Evolutionary conservation across 1,284 basidiomycete species (phyloP), one percentile per base, ranked within the genome.

Genomic region (Phellinidium pouzarii): DNA sequence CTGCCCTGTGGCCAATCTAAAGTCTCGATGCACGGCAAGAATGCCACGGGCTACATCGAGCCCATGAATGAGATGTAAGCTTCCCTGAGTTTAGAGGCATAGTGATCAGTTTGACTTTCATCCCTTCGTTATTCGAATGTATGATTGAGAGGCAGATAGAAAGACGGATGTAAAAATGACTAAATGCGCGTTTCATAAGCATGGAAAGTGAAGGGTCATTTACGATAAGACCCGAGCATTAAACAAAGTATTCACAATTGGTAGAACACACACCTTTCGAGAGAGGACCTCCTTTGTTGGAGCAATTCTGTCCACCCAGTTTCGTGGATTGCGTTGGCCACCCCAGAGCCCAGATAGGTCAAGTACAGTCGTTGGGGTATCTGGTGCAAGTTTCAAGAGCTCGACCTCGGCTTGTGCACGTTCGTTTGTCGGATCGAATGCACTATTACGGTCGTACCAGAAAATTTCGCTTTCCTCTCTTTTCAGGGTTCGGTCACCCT

Each of bases 321-420:
- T 77, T 44, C 69, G 66, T 12, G 72, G 64, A 4, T 68, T 64
- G 4, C 82, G 70, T 12, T 64, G 55, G 1, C 77, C 77, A 19
- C 83, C 82, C 78, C 80, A 84, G 3, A 86, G 67, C 0, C 82
- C 82, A 12, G 72, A 68, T n/a, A 85, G 74, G 59, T 84, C 74
- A 29, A 86, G 66, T 0, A 85, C 78, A 1, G 78, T 78, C 1
- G 77, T 74, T 0, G 65, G 72, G n/a, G 64, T 60, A 1, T 57
- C 55, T 2, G 69, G 67, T 3, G 72, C 68, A n/a, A 81, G 63
- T 1, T 65, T 63, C 3, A 84, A 68, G 9, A 84, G 67, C 63
- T 82, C 80, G 4, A 68, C 66, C 58, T 84, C 82, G 1, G 77
- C 75, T 9, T 61, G 64, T 23, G 74, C 75, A 11, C 80, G 68